Evolutionary conservation across 768 basidiomycete species (phyloP), one percentile per base, ranked within the genome.

Genomic region (Fomitopsis pulvina): DNA sequence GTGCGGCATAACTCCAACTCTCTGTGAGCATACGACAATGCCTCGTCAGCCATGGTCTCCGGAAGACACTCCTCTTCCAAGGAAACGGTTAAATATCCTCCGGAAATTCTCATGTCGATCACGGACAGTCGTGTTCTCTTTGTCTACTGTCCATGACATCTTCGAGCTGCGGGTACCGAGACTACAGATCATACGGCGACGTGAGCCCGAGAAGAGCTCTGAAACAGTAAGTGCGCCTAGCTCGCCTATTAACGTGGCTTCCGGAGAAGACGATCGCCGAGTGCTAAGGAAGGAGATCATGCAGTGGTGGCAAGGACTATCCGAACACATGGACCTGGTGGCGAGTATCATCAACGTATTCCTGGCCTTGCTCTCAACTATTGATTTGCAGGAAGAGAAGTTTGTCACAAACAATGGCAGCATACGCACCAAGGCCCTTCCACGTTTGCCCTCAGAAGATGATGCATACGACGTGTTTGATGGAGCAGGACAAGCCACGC

Each of bases 231-330:
- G 26, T 29, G 22, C 25, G 18, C 18, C 26, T 28, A 18, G 41
- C 50, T 16, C 45, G 28, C 45, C 44, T 32, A 46, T 47, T 40
- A 62, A 25, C 18, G 6, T 29, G 22, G 6, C 34, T 8, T 30
- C 55, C 2, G 24, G 30, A 10, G 58, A 58, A 1, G 68, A 69
- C 20, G 76, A 76, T 52, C 80, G 74, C 62, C 70, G 70, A 32
- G 55, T 63, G 2, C 62, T 87, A n/a, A 63, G 81, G 50, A 64
- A 70, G 48, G 81, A 87, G 60, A 85, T 87, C 52, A 74, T 70
- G 60, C 57, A 54, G 27, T 87, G 83, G 81, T 87, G 84, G 84
- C 77, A 80, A 56, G 73, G 75, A 16, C 64, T 87, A 6, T 69
- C 77, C 0, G 78, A 79, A 47, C 74, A 80, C 59, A 67, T 88